phyloP scores from a whole-genome alignment of 2,329 filamentous ascomycete genomes.

The Gnomoniopsis smithogilvyi region DNA sequence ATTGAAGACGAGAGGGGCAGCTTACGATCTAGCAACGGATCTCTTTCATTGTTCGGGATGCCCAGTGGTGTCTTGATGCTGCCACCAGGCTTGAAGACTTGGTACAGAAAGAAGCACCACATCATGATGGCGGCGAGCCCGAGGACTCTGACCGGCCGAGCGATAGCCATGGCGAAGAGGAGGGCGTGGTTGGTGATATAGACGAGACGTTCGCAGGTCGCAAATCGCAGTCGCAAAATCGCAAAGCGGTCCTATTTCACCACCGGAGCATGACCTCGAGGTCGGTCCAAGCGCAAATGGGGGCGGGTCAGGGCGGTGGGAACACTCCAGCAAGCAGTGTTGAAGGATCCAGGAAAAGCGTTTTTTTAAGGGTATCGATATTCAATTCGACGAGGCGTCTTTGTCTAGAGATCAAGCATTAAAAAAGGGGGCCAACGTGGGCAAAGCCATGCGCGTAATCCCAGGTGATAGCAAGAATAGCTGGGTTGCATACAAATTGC shows the following conservation, averaged over 20 bases:
- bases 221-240: background rate
- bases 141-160: constrained; percentile 78
- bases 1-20: constrained; percentile 18
- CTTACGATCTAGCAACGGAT: constrained; percentile 86
- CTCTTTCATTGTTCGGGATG: constrained; percentile 53
- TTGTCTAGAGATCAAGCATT: constrained; percentile 1
- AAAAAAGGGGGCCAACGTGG: constrained; percentile 10
- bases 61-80: constrained; percentile 35
- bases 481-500: background rate
- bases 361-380: constrained; percentile 11
- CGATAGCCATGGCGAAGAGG: constrained; percentile 68
- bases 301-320: constrained; percentile 1
- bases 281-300: background rate
- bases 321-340: background rate
- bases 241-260: background rate
- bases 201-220: background rate
- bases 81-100: constrained; percentile 61
- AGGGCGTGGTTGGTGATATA: background rate
- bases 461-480: background rate
- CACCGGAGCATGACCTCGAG: constrained; percentile 15
- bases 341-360: background rate
- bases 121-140: constrained; percentile 68
- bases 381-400: background rate
- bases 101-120: constrained; percentile 76
- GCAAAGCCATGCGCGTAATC: background rate